Evolutionary conservation across 176 grass and related monocot species (phyloP), one percentile per base, ranked within the genome.

Genomic region (Triticum timopheevii): DNA sequence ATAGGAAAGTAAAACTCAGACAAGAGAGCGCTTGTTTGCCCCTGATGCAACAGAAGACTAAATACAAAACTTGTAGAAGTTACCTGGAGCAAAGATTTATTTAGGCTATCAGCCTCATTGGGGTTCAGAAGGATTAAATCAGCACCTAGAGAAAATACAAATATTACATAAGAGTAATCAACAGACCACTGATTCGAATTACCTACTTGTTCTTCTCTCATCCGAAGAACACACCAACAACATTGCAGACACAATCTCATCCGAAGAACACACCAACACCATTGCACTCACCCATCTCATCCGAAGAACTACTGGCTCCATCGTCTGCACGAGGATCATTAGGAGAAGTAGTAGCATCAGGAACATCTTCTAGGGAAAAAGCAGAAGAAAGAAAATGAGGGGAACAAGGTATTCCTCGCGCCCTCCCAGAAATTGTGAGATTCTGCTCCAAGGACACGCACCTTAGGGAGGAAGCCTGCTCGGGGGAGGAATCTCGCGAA

Each of bases 61-160:
- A 85, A 82, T 38, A 15, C 79, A 7, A 4, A 12, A 3, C 62
- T 23, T 20, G 35, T 35, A 13, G 6, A 88, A 49, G 45, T 34
- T 80, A 27, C 93, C 89, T 95, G 67, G 81, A 95, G 87, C 58
- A 97, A 76, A 9, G 59, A 86, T 77, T 93, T 95, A 33, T 28
- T 92, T 25, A 45, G 78, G 72, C 85, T 85, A 67, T 95, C 89
- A 0, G 86, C 65, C 5, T 97, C 89, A 65, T 75, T 89, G 23
- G 91, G 89, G 63, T 92, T 89, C 82, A 97, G 72, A 24, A 95
- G 87, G 65, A 81, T 70, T 70, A 97, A 92, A 49, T 76, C 65
- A 28, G 54, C 75, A 24, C 65, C 75, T 85, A 50, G 62, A 86
- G n/a, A 22, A 0, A 65, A 31, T 62, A 74, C 38, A 65, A 83